Base-by-base conservation (phyloP, 2,329 filamentous ascomycete species). In the Nigrospora oryzae region DNA sequence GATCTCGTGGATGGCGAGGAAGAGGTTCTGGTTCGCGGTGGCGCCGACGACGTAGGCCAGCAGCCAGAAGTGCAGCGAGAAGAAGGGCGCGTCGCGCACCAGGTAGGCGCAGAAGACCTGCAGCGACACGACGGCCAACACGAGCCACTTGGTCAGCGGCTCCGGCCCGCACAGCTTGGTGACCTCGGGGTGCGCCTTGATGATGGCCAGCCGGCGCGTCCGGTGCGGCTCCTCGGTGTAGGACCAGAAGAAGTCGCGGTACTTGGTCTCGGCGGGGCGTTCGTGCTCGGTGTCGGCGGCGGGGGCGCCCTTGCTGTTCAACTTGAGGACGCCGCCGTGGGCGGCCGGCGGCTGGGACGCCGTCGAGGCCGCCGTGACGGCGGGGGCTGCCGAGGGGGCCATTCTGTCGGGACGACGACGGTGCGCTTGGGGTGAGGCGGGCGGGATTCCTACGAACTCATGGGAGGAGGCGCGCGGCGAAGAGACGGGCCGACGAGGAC, bases 1-100 rank as follows among this genome's bases (percentile, higher is more conserved):
- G 64, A 98, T 97, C 69, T 98, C 93, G 70, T 98, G 93, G 60
- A 98, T 98, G 47, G 93, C 89, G 36, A 98, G 82, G 72, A 98
- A 98, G 42, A 97, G 79, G 66, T 98, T 98, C 74, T 98, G 93
- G 73, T 97, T 98, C 44, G 91, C 83, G 0, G 93, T 97, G 30
- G 93, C 93, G 46, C 93, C 93, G 50, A 98, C 75, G 44, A 95
- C 70, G 67, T 98, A 98, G 51, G 88, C 89, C 0, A 89, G 86
- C 45, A 84, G 74, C 74, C 94, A 84, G 71, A 94, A 96, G 52
- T 75, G 80, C 77, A 82, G 86, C 47, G 88, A 93, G 57, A 91
- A 77, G 61, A 97, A 81, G 14, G 89, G 69, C 2, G 85, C 86
- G 59, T 89, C 71, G 50, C 82, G 81, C 28, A 98, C 81, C 45